These are phyloP conservation scores for Microdochium trichocladiopsis DNA, from an alignment of 2,329 filamentous ascomycete species.

Conservation along the genomic window DNA sequence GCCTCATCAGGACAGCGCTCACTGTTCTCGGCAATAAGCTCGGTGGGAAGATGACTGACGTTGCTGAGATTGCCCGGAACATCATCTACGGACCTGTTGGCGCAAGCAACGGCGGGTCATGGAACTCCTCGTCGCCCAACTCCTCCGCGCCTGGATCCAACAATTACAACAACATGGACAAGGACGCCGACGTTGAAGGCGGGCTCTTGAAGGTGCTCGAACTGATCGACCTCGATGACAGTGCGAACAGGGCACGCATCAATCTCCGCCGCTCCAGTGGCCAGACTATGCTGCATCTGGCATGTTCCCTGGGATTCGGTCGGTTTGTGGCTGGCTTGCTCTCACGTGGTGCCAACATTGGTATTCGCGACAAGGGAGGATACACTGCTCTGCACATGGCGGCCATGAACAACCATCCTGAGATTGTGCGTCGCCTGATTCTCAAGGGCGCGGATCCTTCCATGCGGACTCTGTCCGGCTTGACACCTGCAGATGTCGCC, in stretches of 20 bases:
- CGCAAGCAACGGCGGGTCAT: constrained; percentile 25
- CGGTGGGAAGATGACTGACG: constrained; percentile 55
- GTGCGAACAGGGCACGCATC: constrained; percentile 56
- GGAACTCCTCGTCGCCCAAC: constrained; percentile 25
- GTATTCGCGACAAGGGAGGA: constrained; percentile 68
- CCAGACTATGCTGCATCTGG: constrained; percentile 76
- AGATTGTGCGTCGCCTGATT: constrained; percentile 71
- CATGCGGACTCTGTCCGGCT: constrained; percentile 61
- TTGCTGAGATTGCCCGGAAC: constrained; percentile 52
- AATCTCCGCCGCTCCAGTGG: constrained; percentile 61
- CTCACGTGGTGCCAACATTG: constrained; percentile 69
- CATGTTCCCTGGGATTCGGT: constrained; percentile 66
- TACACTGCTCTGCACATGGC: constrained; percentile 81
- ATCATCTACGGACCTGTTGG: constrained; percentile 49
- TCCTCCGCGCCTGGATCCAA: constrained; percentile 35
- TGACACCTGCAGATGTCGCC: constrained; percentile 65
- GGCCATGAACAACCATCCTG: constrained; percentile 65
- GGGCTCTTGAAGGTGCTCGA: constrained; percentile 70
- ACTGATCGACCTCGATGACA: constrained; percentile 71
- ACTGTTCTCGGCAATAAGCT: constrained; percentile 57
- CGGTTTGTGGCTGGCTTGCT: constrained; percentile 72
- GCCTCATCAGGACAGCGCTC: constrained; percentile 62
- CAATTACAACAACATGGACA: constrained; percentile 25
- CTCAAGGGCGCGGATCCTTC: constrained; percentile 66
- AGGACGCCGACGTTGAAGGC: constrained; percentile 51